A percentile compares a stretch with the other conserved stretches of the same genome.
Evolutionary conservation across 345 rosid species (phyloP).

Genomic region (Triadica sebifera): DNA sequence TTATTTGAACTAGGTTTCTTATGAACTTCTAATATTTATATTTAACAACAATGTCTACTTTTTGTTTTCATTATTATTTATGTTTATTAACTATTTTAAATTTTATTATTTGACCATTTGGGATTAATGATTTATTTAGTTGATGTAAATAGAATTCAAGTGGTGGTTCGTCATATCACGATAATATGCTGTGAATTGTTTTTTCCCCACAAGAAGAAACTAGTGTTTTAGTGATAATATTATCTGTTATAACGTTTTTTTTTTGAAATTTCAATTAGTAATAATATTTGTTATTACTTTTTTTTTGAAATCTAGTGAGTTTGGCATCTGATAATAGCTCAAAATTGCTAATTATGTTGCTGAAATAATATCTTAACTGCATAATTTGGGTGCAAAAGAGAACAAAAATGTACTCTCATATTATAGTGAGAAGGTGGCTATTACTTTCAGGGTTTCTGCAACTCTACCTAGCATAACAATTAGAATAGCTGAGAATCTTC

Average conservation of each 20-base stretch:
- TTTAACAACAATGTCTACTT: background rate
- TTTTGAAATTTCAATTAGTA: background rate
- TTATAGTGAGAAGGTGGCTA: no score
- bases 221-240: background rate
- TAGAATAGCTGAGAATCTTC: no score
- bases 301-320: no score
- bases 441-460: no score
- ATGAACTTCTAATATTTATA: background rate
- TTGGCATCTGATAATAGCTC: no score
- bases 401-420: no score
- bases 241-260: background rate
- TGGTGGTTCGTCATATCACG: background rate
- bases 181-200: background rate
- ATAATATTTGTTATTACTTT: no score
- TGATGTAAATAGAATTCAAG: background rate
- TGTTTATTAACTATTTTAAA: background rate
- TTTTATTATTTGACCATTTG: background rate
- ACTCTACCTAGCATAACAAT: no score
- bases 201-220: background rate
- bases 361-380: no score
- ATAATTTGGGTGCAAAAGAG: no score
- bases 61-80: background rate
- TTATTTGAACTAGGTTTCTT: background rate
- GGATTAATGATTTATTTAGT: conserved; percentile 6
- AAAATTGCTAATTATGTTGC: no score